These are phyloP conservation scores for Penicillium aurantiogriseum DNA, from an alignment of 2,329 filamentous ascomycete species.

Conservation along the genomic window DNA sequence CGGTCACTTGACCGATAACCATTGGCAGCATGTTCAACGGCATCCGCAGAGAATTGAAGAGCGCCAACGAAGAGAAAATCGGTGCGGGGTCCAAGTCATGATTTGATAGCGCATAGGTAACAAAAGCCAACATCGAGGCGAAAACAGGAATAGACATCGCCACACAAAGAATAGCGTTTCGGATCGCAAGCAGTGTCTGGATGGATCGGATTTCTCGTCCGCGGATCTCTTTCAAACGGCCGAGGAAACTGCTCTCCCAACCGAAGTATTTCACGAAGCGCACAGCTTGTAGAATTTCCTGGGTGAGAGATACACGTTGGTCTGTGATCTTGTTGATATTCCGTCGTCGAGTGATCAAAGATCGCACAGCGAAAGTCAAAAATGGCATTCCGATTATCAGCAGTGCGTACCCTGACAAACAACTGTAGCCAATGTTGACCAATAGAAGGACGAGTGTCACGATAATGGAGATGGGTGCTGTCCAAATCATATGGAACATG, in stretches of 20 bases:
- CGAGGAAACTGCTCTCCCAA: constrained; percentile 86
- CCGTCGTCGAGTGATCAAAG: constrained; percentile 70
- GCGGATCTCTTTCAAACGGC: constrained; percentile 71
- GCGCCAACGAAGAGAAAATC: constrained; percentile 86
- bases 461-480: constrained; percentile 72
- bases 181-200: constrained; percentile 75
- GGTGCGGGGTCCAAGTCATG: constrained; percentile 70
- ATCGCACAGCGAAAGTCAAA: constrained; percentile 73
- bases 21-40: constrained; percentile 86
- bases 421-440: constrained; percentile 86
- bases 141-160: constrained; percentile 86
- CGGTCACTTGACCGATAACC: constrained; percentile 83
- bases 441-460: constrained; percentile 77
- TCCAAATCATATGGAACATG: constrained; percentile 90
- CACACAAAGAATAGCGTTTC: constrained; percentile 80
- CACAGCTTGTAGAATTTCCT: constrained; percentile 87
- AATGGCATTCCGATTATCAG: constrained; percentile 75
- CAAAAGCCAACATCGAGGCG: constrained; percentile 91
- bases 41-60: constrained; percentile 89
- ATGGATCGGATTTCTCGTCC: constrained; percentile 77
- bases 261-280: constrained; percentile 96
- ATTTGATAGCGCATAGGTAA: constrained; percentile 67
- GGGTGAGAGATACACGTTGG: constrained; percentile 83
- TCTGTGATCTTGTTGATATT: constrained; percentile 92
- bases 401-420: constrained; percentile 81